Base-by-base conservation (phyloP, 306 rosid species). In the Vigna angularis region DNA sequence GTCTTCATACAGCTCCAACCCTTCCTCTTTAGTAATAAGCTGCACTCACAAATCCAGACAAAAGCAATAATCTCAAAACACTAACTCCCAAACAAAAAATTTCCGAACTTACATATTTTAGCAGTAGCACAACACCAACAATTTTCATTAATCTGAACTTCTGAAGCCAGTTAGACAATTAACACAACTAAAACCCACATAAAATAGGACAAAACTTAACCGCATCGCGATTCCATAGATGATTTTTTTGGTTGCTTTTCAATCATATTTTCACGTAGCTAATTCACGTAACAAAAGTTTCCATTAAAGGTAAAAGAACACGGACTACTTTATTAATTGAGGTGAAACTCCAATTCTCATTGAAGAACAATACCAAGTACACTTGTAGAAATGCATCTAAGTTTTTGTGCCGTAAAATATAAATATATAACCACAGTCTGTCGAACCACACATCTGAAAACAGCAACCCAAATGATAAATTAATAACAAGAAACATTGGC, bases 21-120 rank as follows among this genome's bases (percentile, higher is more conserved):
- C 96, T 82, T 96, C 99, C 84, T 93, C 96, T 79, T 80, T 93
- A 0, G 99, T 91, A 20, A 96, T 83, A 82, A 96, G 91, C 99
- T 96, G 85, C 69, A 75, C 18, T 28, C 52, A 79, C 63, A 80
- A 68, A 57, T 50, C 67, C 66, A 75, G 59, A 50, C 14, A 53
- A 83, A 85, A 78, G 24, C 51, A 70, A 78, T 5, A 73, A 58
- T 75, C 77, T 80, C 17, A 68, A 78, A 69, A 84, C 5, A 49
- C 18, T 9, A 15, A 34, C 55, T 59, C 56, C 53, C 47, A 52
- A 75, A 45, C 42, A 8, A 49, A 28, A 71, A 17, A 17, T 61
- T 30, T 52, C 63, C 69, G 71, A 71, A 53, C 9, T 66, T 18
- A 55, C 4, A 48, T 20, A 34, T 32, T 26, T 28, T 62, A 62